Evolutionary conservation across 805 yeast genomes (phyloP), one percentile per base, ranked within the genome.

Genomic region (Metschnikowia hibisci): DNA sequence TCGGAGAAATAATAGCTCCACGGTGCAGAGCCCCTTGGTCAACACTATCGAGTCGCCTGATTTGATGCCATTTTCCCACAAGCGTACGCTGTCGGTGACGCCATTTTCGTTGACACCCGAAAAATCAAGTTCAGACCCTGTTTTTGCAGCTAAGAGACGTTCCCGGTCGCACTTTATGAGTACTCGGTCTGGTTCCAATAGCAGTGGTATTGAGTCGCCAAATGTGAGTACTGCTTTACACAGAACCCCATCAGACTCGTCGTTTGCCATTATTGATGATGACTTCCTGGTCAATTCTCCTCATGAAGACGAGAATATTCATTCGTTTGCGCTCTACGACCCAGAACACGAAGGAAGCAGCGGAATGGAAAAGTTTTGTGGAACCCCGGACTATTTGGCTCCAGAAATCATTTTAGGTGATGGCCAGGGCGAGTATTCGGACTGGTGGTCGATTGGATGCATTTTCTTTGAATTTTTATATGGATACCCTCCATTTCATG

Each of bases 401-500:
- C 99, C 99, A 0, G 99, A 93, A 60, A 90, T 96, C 0, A 88
- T 93, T 48, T 71, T 76, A 32, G 98, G 97, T 31, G 71, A 75
- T 1, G 84, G 86, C 0, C 96, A 91, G 60, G 86, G 82, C 47
- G 89, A 81, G 50, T 77, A 82, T 49, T 81, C 91, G n/a, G 97
- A 90, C 66, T 90, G 99, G 99, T 93, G 99, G 99, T 87, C 98
- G 2, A 78, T 91, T 27, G 99, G 99, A 0, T 91, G 98, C 62
- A 88, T 93, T 10, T 64, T 91, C 44, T 93, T 91, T 69, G 99
- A 93, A 64, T 84, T 93, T 58, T 58, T 88, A 32, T 86, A 84
- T 61, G 99, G 99, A 0, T 86, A 80, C 60, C 96, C 99, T 1
- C 99, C 99, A 2, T 93, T 93, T 62, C 93, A 87, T 61, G 95